Conservation (phyloP, 768 basidiomycete genomes). For the Naganishia kalamii region DNA sequence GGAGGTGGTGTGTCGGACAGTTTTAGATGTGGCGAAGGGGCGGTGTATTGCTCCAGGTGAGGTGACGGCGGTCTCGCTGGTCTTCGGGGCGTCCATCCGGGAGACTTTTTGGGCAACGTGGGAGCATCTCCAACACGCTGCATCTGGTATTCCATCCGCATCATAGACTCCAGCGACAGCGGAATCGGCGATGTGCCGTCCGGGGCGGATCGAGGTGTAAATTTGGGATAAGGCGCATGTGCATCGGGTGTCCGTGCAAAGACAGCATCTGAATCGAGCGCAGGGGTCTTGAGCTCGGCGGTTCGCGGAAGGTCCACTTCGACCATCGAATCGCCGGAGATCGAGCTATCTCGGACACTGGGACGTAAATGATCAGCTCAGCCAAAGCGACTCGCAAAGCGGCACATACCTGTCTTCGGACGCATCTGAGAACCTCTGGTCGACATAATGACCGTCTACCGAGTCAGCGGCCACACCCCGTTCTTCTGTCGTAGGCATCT, state of each 20-base stretch:
- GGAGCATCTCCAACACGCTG: slow-evolving; percentile 2
- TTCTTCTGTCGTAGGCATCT: slow-evolving; percentile 6
- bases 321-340: not conserved
- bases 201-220: slow-evolving; percentile 8
- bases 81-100: slow-evolving; percentile 36
- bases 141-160: slow-evolving; percentile 32
- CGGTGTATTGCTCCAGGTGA: slow-evolving; percentile 23
- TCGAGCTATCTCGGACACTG: not conserved
- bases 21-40: slow-evolving; percentile 15
- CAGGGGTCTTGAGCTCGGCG: not conserved
- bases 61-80: slow-evolving; percentile 39
- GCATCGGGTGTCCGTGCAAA: not conserved
- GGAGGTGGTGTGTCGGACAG: not conserved
- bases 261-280: not conserved
- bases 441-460: not conserved
- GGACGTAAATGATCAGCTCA: not conserved
- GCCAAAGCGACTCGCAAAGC: not conserved
- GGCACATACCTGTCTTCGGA: not conserved
- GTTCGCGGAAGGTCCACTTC: not conserved
- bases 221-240: not conserved
- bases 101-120: not conserved
- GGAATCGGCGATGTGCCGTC: slow-evolving; percentile 19
- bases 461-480: slow-evolving; percentile 18
- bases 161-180: slow-evolving; percentile 37
- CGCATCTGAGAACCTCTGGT: slow-evolving; percentile 10